Percentiles rank a stretch among this genome's conserved stretches.
phyloP scores from a whole-genome alignment of 2,329 filamentous ascomycete species.

The Nannizziopsis arthrosporioides region DNA sequence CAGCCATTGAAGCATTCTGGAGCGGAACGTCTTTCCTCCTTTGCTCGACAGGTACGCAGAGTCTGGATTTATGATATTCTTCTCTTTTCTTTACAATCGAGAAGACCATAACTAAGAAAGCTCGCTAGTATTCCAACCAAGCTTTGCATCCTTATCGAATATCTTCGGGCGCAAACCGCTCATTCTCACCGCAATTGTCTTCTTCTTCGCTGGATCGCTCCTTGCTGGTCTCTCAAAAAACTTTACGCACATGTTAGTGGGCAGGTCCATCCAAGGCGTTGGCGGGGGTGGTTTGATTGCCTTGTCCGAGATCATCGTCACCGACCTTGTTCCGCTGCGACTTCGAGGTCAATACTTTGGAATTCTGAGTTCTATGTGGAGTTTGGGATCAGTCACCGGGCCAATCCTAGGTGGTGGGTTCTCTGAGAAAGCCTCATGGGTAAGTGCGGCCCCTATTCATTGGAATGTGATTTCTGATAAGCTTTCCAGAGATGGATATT shows the following conservation, averaged over 20 bases:
- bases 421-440: constrained; percentile 30
- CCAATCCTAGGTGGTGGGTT: constrained; percentile 35
- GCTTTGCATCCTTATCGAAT: constrained; percentile 37
- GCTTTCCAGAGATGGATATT: constrained; percentile 50
- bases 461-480: not conserved
- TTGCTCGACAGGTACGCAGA: constrained; percentile 40
- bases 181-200: constrained; percentile 28
- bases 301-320: constrained; percentile 34
- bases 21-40: constrained; percentile 58
- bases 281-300: constrained; percentile 37
- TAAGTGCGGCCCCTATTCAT: constrained; percentile 15
- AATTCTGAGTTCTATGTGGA: constrained; percentile 32
- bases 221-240: constrained; percentile 32
- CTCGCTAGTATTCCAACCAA: constrained; percentile 39
- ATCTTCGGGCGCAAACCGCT: constrained; percentile 38
- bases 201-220: constrained; percentile 38
- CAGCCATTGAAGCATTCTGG: constrained; percentile 56
- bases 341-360: constrained; percentile 31
- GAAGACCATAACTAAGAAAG: not conserved
- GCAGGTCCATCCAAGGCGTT: constrained; percentile 35
- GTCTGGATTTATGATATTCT: not conserved
- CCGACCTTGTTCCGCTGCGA: constrained; percentile 35
- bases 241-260: constrained; percentile 38
- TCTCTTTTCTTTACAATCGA: not conserved
- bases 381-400: constrained; percentile 30